Evolutionary conservation across 805 yeast species (phyloP).

Genomic region (Grigorovia transvaalensis): DNA sequence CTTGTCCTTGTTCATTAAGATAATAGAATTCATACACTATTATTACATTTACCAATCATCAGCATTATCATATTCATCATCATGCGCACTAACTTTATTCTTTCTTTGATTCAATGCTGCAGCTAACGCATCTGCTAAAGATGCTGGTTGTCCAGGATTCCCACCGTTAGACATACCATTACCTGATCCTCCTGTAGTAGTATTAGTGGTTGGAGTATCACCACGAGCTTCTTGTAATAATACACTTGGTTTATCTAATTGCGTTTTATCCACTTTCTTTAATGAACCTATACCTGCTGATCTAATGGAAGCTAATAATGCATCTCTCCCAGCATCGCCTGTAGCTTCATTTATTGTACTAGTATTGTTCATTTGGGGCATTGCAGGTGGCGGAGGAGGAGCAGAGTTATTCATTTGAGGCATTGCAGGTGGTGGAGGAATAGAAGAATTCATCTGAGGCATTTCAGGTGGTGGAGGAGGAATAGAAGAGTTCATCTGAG

Average conservation of each 20-base stretch:
- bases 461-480: constrained; percentile 16
- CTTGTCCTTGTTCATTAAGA: not conserved
- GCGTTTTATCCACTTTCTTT: constrained; percentile 71
- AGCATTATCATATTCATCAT: constrained; percentile 67
- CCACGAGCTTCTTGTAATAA: constrained; percentile 64
- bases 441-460: constrained; percentile 11
- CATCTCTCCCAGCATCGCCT: constrained; percentile 60
- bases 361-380: constrained; percentile 8
- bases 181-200: constrained; percentile 4
- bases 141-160: constrained; percentile 42
- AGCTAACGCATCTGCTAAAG: constrained; percentile 78
- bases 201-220: constrained; percentile 25
- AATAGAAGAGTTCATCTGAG: constrained; percentile 7
- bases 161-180: constrained; percentile 30
- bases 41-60: constrained; percentile 48
- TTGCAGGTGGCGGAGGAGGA: constrained; percentile 10
- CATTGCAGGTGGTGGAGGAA: constrained; percentile 9
- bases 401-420: constrained; percentile 1
- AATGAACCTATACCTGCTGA: constrained; percentile 62
- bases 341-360: constrained; percentile 16
- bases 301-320: constrained; percentile 77
- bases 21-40: no score
- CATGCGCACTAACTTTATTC: constrained; percentile 80
- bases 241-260: constrained; percentile 69
- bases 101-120: constrained; percentile 78